phyloP scores from a whole-genome alignment of 495 filamentous ascomycete species.

The Chaetomium cochliodes region DNA sequence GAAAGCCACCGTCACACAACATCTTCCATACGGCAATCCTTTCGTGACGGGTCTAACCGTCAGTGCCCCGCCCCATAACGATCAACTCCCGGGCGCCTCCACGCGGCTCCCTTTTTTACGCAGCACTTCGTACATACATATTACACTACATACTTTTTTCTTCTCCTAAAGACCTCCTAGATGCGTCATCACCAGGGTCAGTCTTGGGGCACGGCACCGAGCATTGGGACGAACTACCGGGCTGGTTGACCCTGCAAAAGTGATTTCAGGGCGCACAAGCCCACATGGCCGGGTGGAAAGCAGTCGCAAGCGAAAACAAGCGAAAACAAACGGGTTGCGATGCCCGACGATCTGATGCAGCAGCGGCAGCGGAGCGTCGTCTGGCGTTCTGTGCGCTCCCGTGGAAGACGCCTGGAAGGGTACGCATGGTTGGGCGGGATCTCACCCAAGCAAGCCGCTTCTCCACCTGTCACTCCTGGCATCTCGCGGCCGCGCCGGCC shows the following conservation, averaged over 20 bases:
- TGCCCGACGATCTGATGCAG: conserved; percentile 1
- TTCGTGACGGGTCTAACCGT: not conserved
- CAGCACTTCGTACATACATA: no score
- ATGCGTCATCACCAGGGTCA: no score
- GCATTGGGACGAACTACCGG: no score
- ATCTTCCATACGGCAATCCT: conserved; percentile 5
- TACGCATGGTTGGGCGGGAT: conserved; percentile 16
- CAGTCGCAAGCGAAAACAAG: conserved; percentile 1
- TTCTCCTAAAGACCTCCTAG: no score
- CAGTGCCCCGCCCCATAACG: not conserved
- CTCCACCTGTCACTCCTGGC: conserved; percentile 12
- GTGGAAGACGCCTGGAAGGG: conserved; percentile 29
- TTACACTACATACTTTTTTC: no score
- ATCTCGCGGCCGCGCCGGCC: conserved; percentile 15
- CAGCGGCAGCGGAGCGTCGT: conserved; percentile 8
- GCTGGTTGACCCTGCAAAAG: not conserved
- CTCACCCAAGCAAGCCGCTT: conserved; percentile 6
- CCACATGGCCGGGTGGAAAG: not conserved
- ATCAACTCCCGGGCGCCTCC: no score
- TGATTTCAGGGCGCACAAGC: not conserved
- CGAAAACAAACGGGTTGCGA: conserved; percentile 2
- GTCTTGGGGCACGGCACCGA: no score
- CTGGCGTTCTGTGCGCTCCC: conserved; percentile 5
- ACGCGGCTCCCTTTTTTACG: not conserved
- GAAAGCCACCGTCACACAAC: conserved; percentile 29